Conservation (phyloP, 345 rosid genomes). For the Diplotaxis tenuifolia region DNA sequence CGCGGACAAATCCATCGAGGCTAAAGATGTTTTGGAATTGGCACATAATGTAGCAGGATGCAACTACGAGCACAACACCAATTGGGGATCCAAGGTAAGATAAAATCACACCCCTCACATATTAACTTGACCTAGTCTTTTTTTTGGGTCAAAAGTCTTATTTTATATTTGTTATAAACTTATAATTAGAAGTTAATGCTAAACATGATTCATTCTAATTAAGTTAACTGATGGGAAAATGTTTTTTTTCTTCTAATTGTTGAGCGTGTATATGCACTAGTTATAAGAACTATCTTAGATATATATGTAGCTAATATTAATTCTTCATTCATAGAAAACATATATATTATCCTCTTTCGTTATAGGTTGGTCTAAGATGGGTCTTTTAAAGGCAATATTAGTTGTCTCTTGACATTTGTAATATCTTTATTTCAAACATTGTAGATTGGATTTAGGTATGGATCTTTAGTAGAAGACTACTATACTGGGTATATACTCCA, state of each 20-base stretch:
- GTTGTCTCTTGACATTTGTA: not conserved
- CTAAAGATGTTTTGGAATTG: conserved; percentile 29
- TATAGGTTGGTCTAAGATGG: not conserved
- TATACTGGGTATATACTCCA: conserved; percentile 56
- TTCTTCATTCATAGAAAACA: not conserved
- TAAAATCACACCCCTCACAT: not conserved
- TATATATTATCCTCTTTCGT: not conserved
- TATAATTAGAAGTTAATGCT: not conserved
- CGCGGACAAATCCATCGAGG: conserved; percentile 35
- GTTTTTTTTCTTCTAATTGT: not conserved
- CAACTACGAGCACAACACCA: conserved; percentile 49
- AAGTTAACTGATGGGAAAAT: not conserved
- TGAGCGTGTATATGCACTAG: not conserved
- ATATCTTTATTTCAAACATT: not conserved
- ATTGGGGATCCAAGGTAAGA: conserved; percentile 67
- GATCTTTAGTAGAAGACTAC: conserved; percentile 70
- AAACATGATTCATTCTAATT: not conserved
- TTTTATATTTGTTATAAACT: not conserved
- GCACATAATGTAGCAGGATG: conserved; percentile 58
- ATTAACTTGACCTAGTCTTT: not conserved
- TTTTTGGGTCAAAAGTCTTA: too few species aligned
- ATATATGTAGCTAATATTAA: not conserved
- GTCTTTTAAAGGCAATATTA: not conserved
- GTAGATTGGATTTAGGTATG: conserved; percentile 67
- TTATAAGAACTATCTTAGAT: not conserved